Base-by-base conservation (phyloP, 345 rosid genomes). In the Physaria fendleri region DNA sequence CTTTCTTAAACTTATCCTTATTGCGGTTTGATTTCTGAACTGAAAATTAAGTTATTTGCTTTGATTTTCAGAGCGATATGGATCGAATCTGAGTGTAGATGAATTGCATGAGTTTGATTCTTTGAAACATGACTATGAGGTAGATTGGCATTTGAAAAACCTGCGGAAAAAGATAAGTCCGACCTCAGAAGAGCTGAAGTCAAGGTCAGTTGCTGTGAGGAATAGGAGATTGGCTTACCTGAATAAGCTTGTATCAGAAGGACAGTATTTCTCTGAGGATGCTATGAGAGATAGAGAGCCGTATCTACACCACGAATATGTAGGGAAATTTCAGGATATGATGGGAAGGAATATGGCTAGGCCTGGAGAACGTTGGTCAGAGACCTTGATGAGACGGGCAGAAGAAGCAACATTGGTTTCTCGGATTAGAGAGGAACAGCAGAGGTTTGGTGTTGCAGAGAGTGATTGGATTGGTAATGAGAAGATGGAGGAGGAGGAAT, bases 211-310 rank as follows among this genome's bases (percentile, higher is more conserved):
- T 59, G 72, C 74, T 16, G 94, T 86, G 48, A 89, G 85, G 78
- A 93, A 93, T 53, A 74, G 99, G 42, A 85, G 97, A 64, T 61
- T 81, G 56, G 98, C 97, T 10, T 92, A 79, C 51, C 68, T 92
- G 65, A 72, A 80, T 62, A 79, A 71, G 70, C 78, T 89, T 69
- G 70, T 92, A 0, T 29, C 49, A 21, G 94, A 81, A 5, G 97
- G 97, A 20, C 79, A 72, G 15, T 86, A 86, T 63, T 93, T 93
- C 64, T 93, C 97, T 0, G 99, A 93, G 77, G 99, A 93, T 49
- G 85, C 89, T 4, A 93, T 93, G 99, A 81, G 99, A 82, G 97
- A 80, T 66, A 80, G 97, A 61, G 91, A 89, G 68, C 99, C 97
- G 4, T 88, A 93, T 76, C 74, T 89, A 69, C 97, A 93, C 65